Conservation (phyloP, 352 stramenopile genomes). For the Phytophthora sansomeana region DNA sequence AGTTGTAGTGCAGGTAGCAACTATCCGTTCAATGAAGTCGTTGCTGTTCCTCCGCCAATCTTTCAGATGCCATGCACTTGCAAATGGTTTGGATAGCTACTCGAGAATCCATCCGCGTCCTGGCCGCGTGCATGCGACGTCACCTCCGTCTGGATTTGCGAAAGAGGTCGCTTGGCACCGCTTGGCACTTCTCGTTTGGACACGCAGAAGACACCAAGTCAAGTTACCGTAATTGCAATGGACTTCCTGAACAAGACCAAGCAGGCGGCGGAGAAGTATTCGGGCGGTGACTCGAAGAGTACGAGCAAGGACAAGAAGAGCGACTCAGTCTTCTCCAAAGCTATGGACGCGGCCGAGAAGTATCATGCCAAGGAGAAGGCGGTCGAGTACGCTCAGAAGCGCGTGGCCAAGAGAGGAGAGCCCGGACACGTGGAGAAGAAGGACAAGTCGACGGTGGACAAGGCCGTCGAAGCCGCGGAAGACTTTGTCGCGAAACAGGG, state of each 20-base stretch:
- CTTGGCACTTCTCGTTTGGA: slow-evolving; percentile 27
- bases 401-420: slow-evolving; percentile 23
- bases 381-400: slow-evolving; percentile 41
- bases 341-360: slow-evolving; percentile 39
- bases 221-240: slow-evolving; percentile 14
- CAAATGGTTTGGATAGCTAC: not conserved
- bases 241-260: slow-evolving; percentile 45
- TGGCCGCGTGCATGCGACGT: slow-evolving; percentile 11
- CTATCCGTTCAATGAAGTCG: slow-evolving; percentile 9
- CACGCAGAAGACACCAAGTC: not conserved
- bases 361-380: slow-evolving; percentile 46
- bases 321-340: slow-evolving; percentile 35
- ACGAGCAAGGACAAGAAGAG: slow-evolving; percentile 30
- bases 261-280: slow-evolving; percentile 16
- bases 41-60: slow-evolving; percentile 14
- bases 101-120: not conserved
- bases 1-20: not conserved
- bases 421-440: slow-evolving; percentile 29
- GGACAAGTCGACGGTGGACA: slow-evolving; percentile 39
- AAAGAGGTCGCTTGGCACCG: slow-evolving; percentile 1
- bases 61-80: not conserved
- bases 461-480: slow-evolving; percentile 34
- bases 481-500: slow-evolving; percentile 44
- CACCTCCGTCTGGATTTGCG: slow-evolving; percentile 25
- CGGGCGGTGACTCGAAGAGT: slow-evolving; percentile 16